Percentiles rank a stretch among this genome's conserved stretches.
phyloP scores from a whole-genome alignment of 176 grass and related monocot genomes.

The maize (Zea mays) region DNA sequence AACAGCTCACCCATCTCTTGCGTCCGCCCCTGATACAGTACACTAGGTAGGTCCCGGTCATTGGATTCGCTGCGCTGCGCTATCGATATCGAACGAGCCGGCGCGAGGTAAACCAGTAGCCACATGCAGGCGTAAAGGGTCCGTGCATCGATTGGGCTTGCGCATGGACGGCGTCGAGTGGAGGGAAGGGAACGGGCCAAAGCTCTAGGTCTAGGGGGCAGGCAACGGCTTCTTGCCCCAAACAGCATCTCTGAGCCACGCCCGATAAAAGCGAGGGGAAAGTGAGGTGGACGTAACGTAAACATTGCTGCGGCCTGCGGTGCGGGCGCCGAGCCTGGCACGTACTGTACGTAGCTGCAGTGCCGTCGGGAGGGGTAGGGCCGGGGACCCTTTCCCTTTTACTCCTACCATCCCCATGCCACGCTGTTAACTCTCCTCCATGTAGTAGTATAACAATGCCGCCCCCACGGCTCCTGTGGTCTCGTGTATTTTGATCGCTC shows the following conservation, averaged over 20 bases:
- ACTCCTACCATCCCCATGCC: neutral
- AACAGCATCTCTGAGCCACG: conserved; percentile 34
- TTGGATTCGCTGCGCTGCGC: neutral
- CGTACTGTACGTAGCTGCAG: neutral
- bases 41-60: neutral
- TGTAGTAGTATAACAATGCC: neutral
- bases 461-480: neutral
- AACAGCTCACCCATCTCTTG: too few relatives aligned
- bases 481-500: neutral
- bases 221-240: neutral
- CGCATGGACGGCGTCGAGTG: conserved; percentile 23
- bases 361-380: neutral
- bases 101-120: neutral
- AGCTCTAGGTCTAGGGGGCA: neutral
- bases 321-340: neutral
- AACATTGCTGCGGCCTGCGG: neutral
- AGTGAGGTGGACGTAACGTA: conserved; percentile 35
- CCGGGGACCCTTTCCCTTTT: neutral
- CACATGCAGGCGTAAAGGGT: neutral
- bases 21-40: too few relatives aligned
- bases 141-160: neutral
- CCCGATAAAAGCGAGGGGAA: conserved; percentile 76
- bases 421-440: neutral
- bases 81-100: neutral
- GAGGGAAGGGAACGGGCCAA: too few relatives aligned